Conservation (phyloP, 2,329 filamentous ascomycete species). For the Epicoccum sorghinum region DNA sequence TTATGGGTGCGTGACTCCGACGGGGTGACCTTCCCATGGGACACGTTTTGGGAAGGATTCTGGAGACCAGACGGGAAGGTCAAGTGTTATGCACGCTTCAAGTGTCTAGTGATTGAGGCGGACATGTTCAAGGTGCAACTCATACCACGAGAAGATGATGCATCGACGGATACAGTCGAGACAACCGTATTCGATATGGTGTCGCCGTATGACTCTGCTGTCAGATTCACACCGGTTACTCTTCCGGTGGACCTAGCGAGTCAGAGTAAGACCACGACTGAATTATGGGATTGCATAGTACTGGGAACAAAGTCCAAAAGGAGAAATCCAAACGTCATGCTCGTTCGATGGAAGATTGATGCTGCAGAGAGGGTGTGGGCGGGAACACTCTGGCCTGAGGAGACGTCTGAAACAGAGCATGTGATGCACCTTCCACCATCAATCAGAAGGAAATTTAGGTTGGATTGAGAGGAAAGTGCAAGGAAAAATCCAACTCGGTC, state of each 20-base stretch:
- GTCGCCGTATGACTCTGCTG: constrained; percentile 4
- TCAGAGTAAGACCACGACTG: background rate
- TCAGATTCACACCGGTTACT: constrained; percentile 5
- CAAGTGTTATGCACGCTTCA: background rate
- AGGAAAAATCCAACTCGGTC: no score
- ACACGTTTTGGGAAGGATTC: constrained; percentile 1
- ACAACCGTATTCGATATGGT: constrained; percentile 8
- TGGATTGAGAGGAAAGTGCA: background rate
- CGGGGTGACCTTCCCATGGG: background rate
- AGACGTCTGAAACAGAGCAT: background rate
- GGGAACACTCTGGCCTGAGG: constrained; percentile 11
- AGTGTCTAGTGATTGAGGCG: constrained; percentile 1
- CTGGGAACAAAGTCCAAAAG: background rate
- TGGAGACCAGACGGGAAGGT: constrained; percentile 4
- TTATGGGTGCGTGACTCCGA: constrained; percentile 5
- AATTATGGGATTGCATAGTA: constrained; percentile 16
- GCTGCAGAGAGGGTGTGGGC: constrained; percentile 14
- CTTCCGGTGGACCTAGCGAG: constrained; percentile 1
- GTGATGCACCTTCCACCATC: background rate
- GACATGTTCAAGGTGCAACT: background rate
- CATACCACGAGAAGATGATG: background rate
- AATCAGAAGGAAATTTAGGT: background rate
- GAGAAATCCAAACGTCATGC: constrained; percentile 7
- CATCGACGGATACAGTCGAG: background rate
- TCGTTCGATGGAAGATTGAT: constrained; percentile 9